These are phyloP conservation scores for Penicillium cinerascens DNA, from an alignment of 495 filamentous ascomycete species.

Conservation along the genomic window DNA sequence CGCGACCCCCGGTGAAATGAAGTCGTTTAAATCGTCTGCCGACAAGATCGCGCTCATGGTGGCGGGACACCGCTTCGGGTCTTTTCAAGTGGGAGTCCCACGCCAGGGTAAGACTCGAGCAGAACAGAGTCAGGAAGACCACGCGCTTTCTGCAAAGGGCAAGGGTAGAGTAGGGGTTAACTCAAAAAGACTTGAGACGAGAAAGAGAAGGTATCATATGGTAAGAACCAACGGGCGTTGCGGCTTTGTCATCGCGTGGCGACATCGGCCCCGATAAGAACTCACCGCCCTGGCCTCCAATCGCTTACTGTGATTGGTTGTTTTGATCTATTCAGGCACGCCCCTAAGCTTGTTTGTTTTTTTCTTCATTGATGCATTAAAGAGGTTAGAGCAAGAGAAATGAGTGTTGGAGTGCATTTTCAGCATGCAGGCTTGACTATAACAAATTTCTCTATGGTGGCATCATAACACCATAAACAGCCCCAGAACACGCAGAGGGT, in stretches of 20 bases:
- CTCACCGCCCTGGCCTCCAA: conserved; percentile 25
- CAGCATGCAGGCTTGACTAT: too few relatives aligned
- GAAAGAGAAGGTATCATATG: too few relatives aligned
- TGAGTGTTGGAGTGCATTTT: too few relatives aligned
- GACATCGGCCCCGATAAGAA: conserved; percentile 35
- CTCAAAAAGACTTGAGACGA: neutral
- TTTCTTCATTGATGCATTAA: neutral
- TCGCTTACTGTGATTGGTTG: conserved; percentile 9
- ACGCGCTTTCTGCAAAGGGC: neutral
- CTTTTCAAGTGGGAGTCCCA: neutral
- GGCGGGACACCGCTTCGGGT: conserved; percentile 21
- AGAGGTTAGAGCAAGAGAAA: too few relatives aligned
- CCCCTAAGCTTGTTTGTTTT: neutral
- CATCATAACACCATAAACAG: too few relatives aligned
- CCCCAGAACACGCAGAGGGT: too few relatives aligned
- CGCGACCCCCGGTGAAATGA: conserved; percentile 94
- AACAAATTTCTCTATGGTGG: too few relatives aligned
- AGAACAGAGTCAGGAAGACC: neutral
- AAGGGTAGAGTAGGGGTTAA: neutral
- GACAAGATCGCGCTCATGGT: conserved; percentile 95
- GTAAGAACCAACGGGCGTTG: conserved; percentile 16
- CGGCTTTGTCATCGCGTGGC: conserved; percentile 43
- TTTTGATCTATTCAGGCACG: neutral
- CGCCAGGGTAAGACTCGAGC: neutral
- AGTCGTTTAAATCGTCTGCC: conserved; percentile 95